Evolutionary conservation across 208 protist species (phyloP).

Genomic region (Angomonas deanei): DNA sequence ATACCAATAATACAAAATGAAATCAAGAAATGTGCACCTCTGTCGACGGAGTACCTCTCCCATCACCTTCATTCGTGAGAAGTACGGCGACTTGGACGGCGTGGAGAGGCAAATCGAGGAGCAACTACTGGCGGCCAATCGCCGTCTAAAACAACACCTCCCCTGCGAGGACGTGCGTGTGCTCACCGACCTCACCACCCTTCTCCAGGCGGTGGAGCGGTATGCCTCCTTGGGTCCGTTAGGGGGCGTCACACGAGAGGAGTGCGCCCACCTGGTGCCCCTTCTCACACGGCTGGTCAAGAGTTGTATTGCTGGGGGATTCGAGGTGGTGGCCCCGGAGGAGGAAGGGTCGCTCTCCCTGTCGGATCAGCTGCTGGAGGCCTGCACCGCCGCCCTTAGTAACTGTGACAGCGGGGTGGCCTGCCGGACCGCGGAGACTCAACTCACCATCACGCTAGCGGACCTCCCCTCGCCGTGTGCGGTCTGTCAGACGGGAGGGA

Average conservation of each 20-base stretch:
- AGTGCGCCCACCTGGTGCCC: conserved; percentile 26
- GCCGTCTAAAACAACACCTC: conserved; percentile 2
- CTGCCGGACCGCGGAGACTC: conserved; percentile 32
- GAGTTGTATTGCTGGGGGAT: conserved; percentile 12
- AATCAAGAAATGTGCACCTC: conserved; percentile 9
- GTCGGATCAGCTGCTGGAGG: conserved; percentile 18
- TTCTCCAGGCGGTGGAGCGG: conserved; percentile 16
- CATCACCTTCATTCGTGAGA: conserved; percentile 14
- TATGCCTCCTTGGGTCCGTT: conserved; percentile 31
- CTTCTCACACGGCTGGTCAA: conserved; percentile 32
- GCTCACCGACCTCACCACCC: conserved; percentile 9
- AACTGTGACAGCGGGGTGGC: conserved; percentile 38
- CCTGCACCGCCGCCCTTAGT: conserved; percentile 17
- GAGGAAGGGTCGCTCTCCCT: neutral
- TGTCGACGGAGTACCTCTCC: conserved; percentile 16
- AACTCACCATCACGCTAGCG: conserved; percentile 14
- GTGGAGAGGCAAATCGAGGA: conserved; percentile 16
- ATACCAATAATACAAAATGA: conserved; percentile 5
- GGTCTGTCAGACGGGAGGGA: neutral
- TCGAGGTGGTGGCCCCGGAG: neutral
- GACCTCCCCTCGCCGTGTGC: neutral
- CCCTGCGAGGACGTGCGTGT: neutral
- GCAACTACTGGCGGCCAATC: conserved; percentile 15
- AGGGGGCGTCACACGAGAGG: conserved; percentile 16
- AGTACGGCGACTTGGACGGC: conserved; percentile 15